These are phyloP conservation scores for Dactylorhiza incarnata DNA, from an alignment of 106 monocot species.

Conservation along the genomic window DNA sequence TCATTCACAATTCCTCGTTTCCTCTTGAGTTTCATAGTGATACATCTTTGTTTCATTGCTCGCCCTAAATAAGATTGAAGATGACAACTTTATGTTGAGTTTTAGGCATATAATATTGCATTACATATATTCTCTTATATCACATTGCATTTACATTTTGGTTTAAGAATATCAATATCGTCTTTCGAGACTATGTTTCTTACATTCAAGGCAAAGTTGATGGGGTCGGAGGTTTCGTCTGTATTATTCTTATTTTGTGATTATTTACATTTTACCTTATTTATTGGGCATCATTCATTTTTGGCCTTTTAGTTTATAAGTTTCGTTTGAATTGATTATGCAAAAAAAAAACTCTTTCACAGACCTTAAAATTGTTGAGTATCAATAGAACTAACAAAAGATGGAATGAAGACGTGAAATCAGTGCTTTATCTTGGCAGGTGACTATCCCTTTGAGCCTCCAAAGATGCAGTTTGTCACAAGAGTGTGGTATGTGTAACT, in stretches of 20 bases:
- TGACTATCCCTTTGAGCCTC: slow-evolving; percentile 98
- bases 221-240: background rate
- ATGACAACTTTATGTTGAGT: background rate
- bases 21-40: too few species aligned
- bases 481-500: slow-evolving; percentile 79
- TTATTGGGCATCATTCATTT: background rate
- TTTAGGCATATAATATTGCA: background rate
- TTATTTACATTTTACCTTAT: background rate
- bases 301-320: background rate
- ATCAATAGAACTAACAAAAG: background rate
- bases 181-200: background rate
- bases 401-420: slow-evolving; percentile 2
- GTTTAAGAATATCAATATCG: background rate
- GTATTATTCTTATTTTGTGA: background rate
- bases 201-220: background rate
- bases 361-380: background rate
- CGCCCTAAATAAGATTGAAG: background rate
- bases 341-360: background rate
- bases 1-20: too few species aligned
- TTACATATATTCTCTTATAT: background rate
- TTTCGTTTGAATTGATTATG: background rate
- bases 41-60: background rate
- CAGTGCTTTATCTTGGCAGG: slow-evolving; percentile 37
- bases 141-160: background rate
- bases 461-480: slow-evolving; percentile 96